These are phyloP conservation scores for Reutealis trisperma DNA, from an alignment of 345 rosid species.

Conservation along the genomic window DNA sequence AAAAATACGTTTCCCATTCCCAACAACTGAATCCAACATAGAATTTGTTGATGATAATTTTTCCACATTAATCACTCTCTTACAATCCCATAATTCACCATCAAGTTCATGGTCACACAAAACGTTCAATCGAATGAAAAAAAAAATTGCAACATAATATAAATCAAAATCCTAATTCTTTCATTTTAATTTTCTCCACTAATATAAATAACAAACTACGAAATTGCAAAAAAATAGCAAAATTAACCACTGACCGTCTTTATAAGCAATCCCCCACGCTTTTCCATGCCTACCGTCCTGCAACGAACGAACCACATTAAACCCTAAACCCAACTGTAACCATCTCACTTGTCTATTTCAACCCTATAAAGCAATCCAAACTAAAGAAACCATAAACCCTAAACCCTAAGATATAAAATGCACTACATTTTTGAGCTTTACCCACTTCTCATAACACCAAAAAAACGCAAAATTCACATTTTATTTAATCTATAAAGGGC, in stretches of 20 bases:
- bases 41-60: not conserved
- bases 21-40: not conserved
- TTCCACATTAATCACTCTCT: not conserved
- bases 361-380: not conserved
- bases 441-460: not conserved
- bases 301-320: constrained; percentile 27
- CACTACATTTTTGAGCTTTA: not conserved
- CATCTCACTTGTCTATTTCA: not conserved
- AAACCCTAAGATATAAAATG: constrained; percentile 2
- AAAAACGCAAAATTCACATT: not conserved
- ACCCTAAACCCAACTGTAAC: not conserved
- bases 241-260: constrained; percentile 60
- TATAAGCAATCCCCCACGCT: constrained; percentile 95
- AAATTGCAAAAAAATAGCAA: not conserved
- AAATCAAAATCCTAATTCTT: too few species aligned
- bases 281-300: constrained; percentile 96
- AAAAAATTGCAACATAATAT: not conserved
- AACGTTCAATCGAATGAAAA: not conserved
- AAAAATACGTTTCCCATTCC: not conserved
- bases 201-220: not conserved
- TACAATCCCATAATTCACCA: not conserved
- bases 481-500: not conserved
- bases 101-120: too few species aligned
- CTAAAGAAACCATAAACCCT: not conserved
- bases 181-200: too few species aligned